phyloP scores from a whole-genome alignment of 345 rosid genomes.

The Pistacia vera region DNA sequence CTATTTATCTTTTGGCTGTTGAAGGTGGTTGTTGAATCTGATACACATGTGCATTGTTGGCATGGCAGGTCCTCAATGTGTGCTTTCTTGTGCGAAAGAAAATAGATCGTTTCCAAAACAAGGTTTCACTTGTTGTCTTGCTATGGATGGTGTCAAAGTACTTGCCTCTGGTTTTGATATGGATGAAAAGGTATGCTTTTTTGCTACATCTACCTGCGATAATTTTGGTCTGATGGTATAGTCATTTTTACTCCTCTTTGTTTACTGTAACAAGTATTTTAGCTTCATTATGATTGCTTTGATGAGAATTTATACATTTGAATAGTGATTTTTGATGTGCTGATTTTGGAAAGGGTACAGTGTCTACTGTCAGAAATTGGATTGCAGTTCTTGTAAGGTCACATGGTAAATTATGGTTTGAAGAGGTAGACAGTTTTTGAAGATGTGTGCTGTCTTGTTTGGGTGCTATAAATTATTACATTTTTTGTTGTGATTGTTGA shows the following conservation, averaged over 20 bases:
- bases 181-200: conserved; percentile 75
- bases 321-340: no score
- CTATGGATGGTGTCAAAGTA: conserved; percentile 89
- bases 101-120: conserved; percentile 70
- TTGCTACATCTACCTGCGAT: not conserved
- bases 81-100: conserved; percentile 86
- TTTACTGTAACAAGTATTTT: not conserved
- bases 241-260: not conserved
- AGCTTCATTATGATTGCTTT: not conserved
- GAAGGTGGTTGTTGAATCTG: not conserved
- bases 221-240: not conserved
- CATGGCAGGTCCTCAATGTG: conserved; percentile 88
- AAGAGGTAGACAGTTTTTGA: not conserved
- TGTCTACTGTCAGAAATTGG: not conserved
- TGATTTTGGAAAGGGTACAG: no score
- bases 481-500: not conserved
- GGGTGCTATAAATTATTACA: not conserved
- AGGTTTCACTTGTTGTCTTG: conserved; percentile 88
- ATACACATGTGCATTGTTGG: conserved; percentile 17
- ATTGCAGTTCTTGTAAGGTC: not conserved
- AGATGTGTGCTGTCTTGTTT: not conserved
- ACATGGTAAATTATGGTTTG: no score
- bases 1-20: not conserved
- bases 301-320: not conserved
- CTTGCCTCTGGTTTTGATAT: conserved; percentile 85